phyloP scores from a whole-genome alignment of 805 yeast genomes.

The Starmerella khaoyaiensis region DNA sequence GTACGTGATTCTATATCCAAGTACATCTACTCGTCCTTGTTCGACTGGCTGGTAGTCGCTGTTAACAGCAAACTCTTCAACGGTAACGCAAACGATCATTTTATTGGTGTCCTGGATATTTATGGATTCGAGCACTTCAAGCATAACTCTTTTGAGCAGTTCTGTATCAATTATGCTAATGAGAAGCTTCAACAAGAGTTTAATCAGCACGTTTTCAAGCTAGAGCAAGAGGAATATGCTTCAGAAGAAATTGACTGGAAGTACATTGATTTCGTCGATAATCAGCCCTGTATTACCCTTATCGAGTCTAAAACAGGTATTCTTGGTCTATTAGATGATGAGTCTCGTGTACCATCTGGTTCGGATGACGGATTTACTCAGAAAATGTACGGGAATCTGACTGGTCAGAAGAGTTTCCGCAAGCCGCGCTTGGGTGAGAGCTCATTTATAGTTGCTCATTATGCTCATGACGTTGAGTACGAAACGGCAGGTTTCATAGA shows the following conservation, averaged over 20 bases:
- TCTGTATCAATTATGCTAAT: slow-evolving; percentile 92
- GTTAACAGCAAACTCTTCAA: slow-evolving; percentile 56
- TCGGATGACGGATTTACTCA: slow-evolving; percentile 84
- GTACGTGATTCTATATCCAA: slow-evolving; percentile 97
- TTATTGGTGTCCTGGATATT: slow-evolving; percentile 93
- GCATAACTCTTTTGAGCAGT: slow-evolving; percentile 89
- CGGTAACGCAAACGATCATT: slow-evolving; percentile 53
- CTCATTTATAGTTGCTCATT: slow-evolving; percentile 80
- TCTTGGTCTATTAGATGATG: slow-evolving; percentile 81
- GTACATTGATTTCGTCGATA: slow-evolving; percentile 88
- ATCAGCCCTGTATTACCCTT: slow-evolving; percentile 89
- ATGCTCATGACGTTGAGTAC: slow-evolving; percentile 86
- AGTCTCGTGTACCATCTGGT: slow-evolving; percentile 88
- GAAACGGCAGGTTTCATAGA: slow-evolving; percentile 92
- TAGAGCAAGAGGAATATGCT: slow-evolving; percentile 91
- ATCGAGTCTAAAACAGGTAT: slow-evolving; percentile 86
- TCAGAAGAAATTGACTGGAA: slow-evolving; percentile 92
- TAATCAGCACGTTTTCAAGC: slow-evolving; percentile 91
- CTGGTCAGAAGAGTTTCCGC: slow-evolving; percentile 70
- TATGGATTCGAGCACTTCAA: slow-evolving; percentile 96
- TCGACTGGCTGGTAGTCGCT: slow-evolving; percentile 86
- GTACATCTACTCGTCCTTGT: slow-evolving; percentile 79
- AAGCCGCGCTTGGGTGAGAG: slow-evolving; percentile 91
- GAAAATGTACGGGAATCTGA: slow-evolving; percentile 75
- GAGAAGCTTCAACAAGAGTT: slow-evolving; percentile 96